Evolutionary conservation across 768 basidiomycete genomes (phyloP).

Genomic region (Lepiota venenata): DNA sequence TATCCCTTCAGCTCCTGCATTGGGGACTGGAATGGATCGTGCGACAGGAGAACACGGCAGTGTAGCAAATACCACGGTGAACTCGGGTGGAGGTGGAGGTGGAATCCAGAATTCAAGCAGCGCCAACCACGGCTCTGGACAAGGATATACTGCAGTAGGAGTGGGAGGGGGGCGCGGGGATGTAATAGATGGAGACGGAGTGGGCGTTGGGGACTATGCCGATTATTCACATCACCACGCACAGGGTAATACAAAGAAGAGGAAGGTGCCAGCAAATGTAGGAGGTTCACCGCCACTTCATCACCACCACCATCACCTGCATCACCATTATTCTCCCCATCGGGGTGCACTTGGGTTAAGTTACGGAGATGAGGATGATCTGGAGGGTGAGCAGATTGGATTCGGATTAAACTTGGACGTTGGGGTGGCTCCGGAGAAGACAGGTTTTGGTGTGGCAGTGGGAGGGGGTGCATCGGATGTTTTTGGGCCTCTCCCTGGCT

Average conservation of each 20-base stretch:
- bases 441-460: neutral
- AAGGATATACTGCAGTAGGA: conserved; percentile 1
- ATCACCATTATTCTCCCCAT: conserved; percentile 5
- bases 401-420: conserved; percentile 13
- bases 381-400: conserved; percentile 11
- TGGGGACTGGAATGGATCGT: neutral
- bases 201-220: conserved; percentile 58
- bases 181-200: conserved; percentile 55
- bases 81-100: neutral
- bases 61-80: neutral
- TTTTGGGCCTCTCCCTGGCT: conserved; percentile 4
- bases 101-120: neutral
- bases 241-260: conserved; percentile 84
- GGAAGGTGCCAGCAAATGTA: conserved; percentile 76
- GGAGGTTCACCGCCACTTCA: conserved; percentile 35
- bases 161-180: conserved; percentile 33
- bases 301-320: conserved; percentile 7
- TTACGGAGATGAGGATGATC: conserved; percentile 12
- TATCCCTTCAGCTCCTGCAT: neutral
- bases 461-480: conserved; percentile 1
- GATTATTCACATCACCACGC: conserved; percentile 75
- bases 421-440: conserved; percentile 16
- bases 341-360: conserved; percentile 23
- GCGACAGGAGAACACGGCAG: neutral
- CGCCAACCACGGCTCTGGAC: neutral